These are phyloP conservation scores for Chlamydomonas reinhardtii DNA, from an alignment of 163 green algal genomes.

Conservation along the genomic window DNA sequence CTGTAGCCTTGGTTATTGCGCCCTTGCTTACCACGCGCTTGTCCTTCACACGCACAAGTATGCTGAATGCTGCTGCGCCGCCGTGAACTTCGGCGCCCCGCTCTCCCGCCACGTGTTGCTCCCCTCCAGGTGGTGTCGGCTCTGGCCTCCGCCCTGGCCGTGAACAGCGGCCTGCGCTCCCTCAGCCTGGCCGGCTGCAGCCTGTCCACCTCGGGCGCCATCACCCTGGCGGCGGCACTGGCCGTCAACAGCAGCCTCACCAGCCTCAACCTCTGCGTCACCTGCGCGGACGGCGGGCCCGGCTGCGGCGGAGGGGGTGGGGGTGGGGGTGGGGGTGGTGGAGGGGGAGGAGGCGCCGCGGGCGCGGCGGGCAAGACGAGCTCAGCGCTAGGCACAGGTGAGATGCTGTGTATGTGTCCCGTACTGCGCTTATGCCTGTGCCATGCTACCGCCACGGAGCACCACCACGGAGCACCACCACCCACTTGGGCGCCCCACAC, in stretches of 20 bases:
- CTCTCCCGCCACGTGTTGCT: too few species aligned
- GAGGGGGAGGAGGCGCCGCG: background rate
- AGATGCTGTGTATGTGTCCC: too few species aligned
- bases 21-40: too few species aligned
- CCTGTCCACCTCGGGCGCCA: background rate
- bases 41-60: too few species aligned
- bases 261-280: background rate
- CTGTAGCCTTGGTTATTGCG: too few species aligned
- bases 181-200: conserved; percentile 17
- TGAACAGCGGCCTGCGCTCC: conserved; percentile 15
- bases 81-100: too few species aligned
- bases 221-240: background rate
- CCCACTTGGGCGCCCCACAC: too few species aligned
- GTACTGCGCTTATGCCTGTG: too few species aligned
- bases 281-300: background rate
- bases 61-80: too few species aligned
- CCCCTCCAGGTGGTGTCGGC: background rate
- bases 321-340: background rate
- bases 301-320: background rate
- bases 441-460: too few species aligned
- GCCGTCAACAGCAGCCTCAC: conserved; percentile 12
- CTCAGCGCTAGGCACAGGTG: background rate
- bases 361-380: background rate
- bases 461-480: too few species aligned
- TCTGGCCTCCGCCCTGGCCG: conserved; percentile 10